These are phyloP conservation scores for Citrullus amarus DNA, from an alignment of 306 rosid genomes.

Conservation along the genomic window DNA sequence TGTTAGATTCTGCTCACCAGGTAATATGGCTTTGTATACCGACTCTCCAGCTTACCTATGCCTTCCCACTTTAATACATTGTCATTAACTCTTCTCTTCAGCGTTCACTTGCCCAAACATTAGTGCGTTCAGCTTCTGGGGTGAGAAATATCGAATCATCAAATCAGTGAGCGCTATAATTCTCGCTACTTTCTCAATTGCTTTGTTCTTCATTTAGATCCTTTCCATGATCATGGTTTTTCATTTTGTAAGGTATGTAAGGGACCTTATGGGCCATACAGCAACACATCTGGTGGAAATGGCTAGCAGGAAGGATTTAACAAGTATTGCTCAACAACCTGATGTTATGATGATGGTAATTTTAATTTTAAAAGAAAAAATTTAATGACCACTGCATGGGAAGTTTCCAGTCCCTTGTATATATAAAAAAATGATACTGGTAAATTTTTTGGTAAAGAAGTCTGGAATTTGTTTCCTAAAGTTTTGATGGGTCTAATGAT, in stretches of 20 bases:
- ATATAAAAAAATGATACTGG: constrained; percentile 19
- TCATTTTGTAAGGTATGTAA: constrained; percentile 42
- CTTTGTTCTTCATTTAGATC: neutral
- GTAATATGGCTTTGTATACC: constrained; percentile 24
- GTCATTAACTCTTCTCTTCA: constrained; percentile 20
- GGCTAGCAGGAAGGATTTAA: constrained; percentile 59
- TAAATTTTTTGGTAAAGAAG: constrained; percentile 15
- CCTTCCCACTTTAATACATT: constrained; percentile 14
- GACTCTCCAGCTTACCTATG: constrained; percentile 3
- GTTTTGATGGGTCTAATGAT: neutral
- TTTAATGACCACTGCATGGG: neutral
- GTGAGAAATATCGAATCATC: constrained; percentile 52
- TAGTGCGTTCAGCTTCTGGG: constrained; percentile 82
- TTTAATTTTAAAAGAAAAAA: neutral
- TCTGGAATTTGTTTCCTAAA: neutral
- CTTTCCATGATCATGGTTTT: neutral
- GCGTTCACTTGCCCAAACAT: constrained; percentile 91
- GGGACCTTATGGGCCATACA: constrained; percentile 70
- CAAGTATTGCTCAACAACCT: constrained; percentile 72
- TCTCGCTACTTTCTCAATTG: neutral
- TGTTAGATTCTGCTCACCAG: constrained; percentile 64
- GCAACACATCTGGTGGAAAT: constrained; percentile 56
- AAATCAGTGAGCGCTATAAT: constrained; percentile 52
- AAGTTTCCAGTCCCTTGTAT: neutral
- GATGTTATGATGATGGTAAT: constrained; percentile 62